Conservation (phyloP, 352 stramenopile genomes). For the Albugo laibachii region DNA sequence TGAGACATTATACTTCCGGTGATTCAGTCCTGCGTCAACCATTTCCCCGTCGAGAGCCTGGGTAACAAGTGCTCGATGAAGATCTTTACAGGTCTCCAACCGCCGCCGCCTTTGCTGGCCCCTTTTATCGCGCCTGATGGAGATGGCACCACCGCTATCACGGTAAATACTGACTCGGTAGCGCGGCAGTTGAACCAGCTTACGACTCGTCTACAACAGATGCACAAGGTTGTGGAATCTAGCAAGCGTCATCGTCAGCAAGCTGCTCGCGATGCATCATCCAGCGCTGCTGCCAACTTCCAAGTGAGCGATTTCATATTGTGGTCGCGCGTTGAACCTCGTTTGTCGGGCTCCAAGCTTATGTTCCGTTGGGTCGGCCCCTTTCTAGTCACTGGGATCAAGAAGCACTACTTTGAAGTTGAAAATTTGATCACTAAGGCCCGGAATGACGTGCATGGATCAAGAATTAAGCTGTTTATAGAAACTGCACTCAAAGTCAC, state of each 20-base stretch:
- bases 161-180: too few relatives aligned
- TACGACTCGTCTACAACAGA: background rate
- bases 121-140: background rate
- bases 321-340: constrained; percentile 10
- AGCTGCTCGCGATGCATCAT: background rate
- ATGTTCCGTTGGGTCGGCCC: constrained; percentile 6
- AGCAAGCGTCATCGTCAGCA: background rate
- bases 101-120: background rate
- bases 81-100: constrained; percentile 6
- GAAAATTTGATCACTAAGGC: constrained; percentile 5
- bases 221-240: background rate
- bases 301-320: constrained; percentile 5
- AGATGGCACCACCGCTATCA: too few relatives aligned
- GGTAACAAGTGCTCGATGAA: constrained; percentile 1
- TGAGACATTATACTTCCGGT: constrained; percentile 5
- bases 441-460: constrained; percentile 8
- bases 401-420: constrained; percentile 8
- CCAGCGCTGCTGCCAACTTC: constrained; percentile 3
- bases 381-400: constrained; percentile 5
- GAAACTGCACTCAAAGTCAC: constrained; percentile 6
- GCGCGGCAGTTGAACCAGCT: background rate
- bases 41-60: constrained; percentile 2
- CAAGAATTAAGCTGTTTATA: constrained; percentile 6
- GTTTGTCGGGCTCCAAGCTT: constrained; percentile 6
- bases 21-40: constrained; percentile 4